Base-by-base conservation (phyloP, 2,329 filamentous ascomycete species). In the Cladophialophora psammophila region DNA sequence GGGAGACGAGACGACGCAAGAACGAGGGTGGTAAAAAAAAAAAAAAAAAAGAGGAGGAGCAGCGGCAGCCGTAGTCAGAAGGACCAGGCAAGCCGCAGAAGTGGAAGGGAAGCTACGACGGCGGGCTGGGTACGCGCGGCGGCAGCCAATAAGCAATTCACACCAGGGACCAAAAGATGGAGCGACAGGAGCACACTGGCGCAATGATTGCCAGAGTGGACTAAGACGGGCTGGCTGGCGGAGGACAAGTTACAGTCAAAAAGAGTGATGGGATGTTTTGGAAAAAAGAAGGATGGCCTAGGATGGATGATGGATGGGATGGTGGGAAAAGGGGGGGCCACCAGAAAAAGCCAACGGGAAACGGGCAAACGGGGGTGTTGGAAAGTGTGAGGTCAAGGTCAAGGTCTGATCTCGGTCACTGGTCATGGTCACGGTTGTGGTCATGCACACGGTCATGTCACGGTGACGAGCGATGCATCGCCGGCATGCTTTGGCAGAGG, bases 171-270 rank as follows among this genome's bases (percentile, higher is more conserved):
- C 53, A 18, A 61, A 67, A 65, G 67, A 67, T 69, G 66, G 64
- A 69, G 67, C 56, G 66, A 69, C 10, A 45, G 60, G 60, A 45
- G 42, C 52, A 58, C 34, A 15, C 69, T 68, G 68, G 71, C 69
- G 67, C 59, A 67, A 66, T 65, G 60, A 70, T 68, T 71, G 69
- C 66, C 69, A 68, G 63, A 70, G 69, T 69, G 67, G 71, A 71
- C 69, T 70, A 72, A 67, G 67, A 69, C 67, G 69, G 68, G 69
- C 66, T 70, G 69, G 65, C 69, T 67, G 69, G 68, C 45, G 68
- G 65, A 54, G 32, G 58, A 64, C 60, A 63, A 62, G 64, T 53
- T 52, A 61, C 48, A 61, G 59, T 61, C 50, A 34, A 56, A 56
- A 34, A 55, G 52, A 55, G 52, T 66, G 68, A 70, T 71, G 71